These are phyloP conservation scores for Galerina sulciceps DNA, from an alignment of 768 basidiomycete genomes.

Conservation along the genomic window DNA sequence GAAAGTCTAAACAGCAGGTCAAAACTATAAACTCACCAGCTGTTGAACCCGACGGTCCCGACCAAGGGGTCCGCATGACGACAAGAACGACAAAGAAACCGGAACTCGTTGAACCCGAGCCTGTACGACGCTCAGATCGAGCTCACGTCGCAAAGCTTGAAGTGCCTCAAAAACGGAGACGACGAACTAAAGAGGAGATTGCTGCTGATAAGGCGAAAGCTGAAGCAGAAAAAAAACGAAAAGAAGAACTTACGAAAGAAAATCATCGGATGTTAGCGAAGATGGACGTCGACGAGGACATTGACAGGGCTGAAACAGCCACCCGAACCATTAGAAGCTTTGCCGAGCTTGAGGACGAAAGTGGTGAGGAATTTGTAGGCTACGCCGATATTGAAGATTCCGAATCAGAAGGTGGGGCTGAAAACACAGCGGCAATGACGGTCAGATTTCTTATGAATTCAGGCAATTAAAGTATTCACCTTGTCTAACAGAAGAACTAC, in stretches of 20 bases:
- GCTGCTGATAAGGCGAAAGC: neutral
- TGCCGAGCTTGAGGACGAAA: neutral
- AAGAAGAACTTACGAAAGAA: neutral
- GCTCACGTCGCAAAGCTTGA: neutral
- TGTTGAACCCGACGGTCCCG: neutral
- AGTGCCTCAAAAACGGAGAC: neutral
- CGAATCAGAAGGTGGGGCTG: neutral
- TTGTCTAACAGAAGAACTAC: neutral
- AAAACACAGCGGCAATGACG: neutral
- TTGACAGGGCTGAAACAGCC: neutral
- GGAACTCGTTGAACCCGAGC: neutral
- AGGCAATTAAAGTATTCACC: neutral
- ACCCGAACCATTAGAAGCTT: neutral
- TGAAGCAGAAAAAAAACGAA: neutral
- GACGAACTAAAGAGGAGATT: neutral
- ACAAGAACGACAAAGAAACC: neutral
- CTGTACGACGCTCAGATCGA: neutral
- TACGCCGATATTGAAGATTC: neutral
- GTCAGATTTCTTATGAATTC: neutral
- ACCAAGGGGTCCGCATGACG: neutral
- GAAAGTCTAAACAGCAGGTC: neutral
- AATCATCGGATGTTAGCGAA: neutral
- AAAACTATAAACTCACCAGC: neutral
- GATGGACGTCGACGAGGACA: neutral
- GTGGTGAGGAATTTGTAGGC: neutral